Conservation (phyloP, 352 stramenopile genomes). For the Globisporangium barbulae region DNA sequence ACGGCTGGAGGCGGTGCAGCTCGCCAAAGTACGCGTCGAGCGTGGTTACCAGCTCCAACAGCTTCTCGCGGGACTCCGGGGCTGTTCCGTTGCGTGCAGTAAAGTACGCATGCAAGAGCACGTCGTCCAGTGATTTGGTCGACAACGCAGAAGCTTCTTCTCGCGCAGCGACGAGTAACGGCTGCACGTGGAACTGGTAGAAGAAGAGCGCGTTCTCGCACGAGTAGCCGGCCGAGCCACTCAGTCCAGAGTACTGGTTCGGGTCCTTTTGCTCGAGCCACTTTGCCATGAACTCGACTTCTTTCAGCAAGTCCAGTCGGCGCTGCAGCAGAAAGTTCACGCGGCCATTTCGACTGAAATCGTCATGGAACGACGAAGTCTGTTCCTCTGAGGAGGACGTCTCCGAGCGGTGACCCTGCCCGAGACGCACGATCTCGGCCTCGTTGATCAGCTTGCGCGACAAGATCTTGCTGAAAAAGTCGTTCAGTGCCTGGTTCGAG, state of each 20-base stretch:
- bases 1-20: conserved; percentile 89
- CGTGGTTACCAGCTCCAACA: conserved; percentile 52
- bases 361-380: conserved; percentile 46
- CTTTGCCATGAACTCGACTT: conserved; percentile 92
- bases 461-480: conserved; percentile 95
- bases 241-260: conserved; percentile 45
- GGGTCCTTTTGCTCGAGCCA: conserved; percentile 68
- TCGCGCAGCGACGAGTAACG: conserved; percentile 53
- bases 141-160: background rate
- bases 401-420: conserved; percentile 19
- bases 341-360: conserved; percentile 93
- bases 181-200: conserved; percentile 88
- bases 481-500: conserved; percentile 94
- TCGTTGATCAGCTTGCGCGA: conserved; percentile 67
- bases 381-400: background rate
- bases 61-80: conserved; percentile 19
- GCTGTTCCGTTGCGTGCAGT: conserved; percentile 25
- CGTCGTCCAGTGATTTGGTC: conserved; percentile 16
- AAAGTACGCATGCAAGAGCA: conserved; percentile 38
- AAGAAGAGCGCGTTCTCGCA: conserved; percentile 97
- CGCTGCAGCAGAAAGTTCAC: conserved; percentile 80
- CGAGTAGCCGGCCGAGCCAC: conserved; percentile 87
- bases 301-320: conserved; percentile 79
- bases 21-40: conserved; percentile 92
- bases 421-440: conserved; percentile 91